phyloP scores from a whole-genome alignment of 2,329 filamentous ascomycete species.

The Teratosphaeria pseudoeucalypti region DNA sequence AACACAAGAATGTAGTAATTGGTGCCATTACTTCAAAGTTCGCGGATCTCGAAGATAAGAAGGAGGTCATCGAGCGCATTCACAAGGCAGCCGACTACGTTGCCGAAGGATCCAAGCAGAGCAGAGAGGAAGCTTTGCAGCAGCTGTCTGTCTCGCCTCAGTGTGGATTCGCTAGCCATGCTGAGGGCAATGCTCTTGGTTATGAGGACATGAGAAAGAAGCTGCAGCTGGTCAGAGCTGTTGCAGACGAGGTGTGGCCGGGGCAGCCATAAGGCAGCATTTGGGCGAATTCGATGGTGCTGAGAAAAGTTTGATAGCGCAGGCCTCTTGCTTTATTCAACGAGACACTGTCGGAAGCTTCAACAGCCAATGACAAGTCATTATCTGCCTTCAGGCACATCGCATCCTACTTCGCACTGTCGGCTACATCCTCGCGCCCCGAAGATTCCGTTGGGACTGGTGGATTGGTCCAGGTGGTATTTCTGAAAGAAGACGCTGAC shows the following conservation, averaged over 20 bases:
- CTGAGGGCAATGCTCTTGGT: constrained; percentile 59
- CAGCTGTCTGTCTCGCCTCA: constrained; percentile 60
- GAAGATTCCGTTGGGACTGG: not conserved
- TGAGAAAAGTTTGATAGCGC: not conserved
- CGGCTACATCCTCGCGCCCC: too few species aligned
- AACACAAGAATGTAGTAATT: constrained; percentile 37
- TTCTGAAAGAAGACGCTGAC: not conserved
- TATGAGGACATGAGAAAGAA: constrained; percentile 65
- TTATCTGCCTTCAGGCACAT: not conserved
- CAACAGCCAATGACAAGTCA: not conserved
- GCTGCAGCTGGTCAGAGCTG: constrained; percentile 56
- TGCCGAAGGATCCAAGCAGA: constrained; percentile 52
- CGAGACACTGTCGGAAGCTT: not conserved
- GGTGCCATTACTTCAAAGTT: constrained; percentile 39
- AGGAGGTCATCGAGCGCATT: constrained; percentile 36
- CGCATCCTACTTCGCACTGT: not conserved
- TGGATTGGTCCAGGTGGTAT: not conserved
- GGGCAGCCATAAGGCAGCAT: constrained; percentile 33
- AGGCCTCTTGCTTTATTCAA: not conserved
- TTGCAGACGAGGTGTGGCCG: constrained; percentile 65
- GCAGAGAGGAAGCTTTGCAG: constrained; percentile 55
- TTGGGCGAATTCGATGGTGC: not conserved
- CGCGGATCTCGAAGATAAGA: constrained; percentile 35
- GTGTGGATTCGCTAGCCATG: constrained; percentile 51
- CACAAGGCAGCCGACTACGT: constrained; percentile 52